A percentile compares a stretch with the other conserved stretches of the same genome.
These are phyloP conservation scores for Pseudodiploospora longispora DNA, from an alignment of 2,329 filamentous ascomycete genomes.

Conservation along the genomic window DNA sequence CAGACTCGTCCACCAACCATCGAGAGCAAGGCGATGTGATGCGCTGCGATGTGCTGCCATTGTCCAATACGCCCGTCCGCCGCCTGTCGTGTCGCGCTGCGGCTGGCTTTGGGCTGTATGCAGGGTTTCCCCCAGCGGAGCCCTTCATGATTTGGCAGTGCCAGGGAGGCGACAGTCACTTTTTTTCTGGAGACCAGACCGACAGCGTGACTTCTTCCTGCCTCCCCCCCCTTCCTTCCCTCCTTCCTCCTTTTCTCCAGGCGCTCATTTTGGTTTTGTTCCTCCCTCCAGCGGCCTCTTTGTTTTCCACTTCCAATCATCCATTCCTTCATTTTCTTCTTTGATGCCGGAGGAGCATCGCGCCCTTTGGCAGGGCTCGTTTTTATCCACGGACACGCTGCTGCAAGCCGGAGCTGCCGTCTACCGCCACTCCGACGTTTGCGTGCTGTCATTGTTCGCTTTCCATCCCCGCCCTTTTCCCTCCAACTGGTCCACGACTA, in stretches of 20 bases:
- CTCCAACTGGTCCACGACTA: too few relatives aligned
- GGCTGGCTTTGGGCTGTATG: conserved; percentile 10
- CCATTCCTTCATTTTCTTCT: neutral
- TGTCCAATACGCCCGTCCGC: conserved; percentile 4
- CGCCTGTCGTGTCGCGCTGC: conserved; percentile 14
- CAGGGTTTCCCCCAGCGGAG: conserved; percentile 21
- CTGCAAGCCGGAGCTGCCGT: too few relatives aligned
- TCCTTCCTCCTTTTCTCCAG: neutral
- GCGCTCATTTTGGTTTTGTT: neutral
- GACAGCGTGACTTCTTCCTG: conserved; percentile 5
- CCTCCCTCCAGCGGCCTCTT: neutral
- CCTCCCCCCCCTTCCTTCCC: conserved; percentile 2
- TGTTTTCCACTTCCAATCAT: neutral
- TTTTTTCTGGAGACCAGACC: conserved; percentile 1
- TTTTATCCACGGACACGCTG: too few relatives aligned
- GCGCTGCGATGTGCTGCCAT: too few relatives aligned
- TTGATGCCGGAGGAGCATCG: too few relatives aligned
- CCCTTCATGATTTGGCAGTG: conserved; percentile 8
- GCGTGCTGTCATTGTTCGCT: too few relatives aligned
- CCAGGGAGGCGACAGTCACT: neutral
- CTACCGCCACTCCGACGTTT: too few relatives aligned
- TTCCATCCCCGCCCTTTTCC: too few relatives aligned
- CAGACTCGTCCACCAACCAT: too few relatives aligned
- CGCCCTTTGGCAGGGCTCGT: too few relatives aligned
- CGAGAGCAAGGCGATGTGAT: too few relatives aligned